Percentiles rank a stretch among this genome's conserved stretches.
Conservation (phyloP, 1,139 yeast genomes). For the Magnusiomyces ingens region DNA sequence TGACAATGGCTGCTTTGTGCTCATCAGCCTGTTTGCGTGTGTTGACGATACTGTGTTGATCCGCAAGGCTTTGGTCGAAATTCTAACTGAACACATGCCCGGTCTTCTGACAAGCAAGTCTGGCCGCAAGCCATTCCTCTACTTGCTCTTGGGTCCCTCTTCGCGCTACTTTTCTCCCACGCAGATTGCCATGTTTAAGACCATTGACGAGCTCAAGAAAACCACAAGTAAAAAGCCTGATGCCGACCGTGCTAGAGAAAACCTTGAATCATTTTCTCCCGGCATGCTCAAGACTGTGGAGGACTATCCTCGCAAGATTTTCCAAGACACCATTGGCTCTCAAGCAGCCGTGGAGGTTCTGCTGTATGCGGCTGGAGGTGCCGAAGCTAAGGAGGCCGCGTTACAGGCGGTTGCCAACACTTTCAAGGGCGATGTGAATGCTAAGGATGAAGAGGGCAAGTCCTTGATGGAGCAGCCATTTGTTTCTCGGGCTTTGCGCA, state of each 20-base stretch:
- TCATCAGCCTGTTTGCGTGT: conserved; percentile 71
- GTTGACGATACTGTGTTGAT: conserved; percentile 91
- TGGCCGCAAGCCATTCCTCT: conserved; percentile 84
- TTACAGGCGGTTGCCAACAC: conserved; percentile 52
- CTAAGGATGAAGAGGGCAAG: conserved; percentile 43
- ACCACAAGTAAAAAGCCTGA: conserved; percentile 83
- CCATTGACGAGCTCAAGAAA: conserved; percentile 58
- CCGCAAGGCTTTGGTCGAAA: conserved; percentile 60
- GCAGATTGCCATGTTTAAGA: conserved; percentile 51
- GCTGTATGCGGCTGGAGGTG: conserved; percentile 47
- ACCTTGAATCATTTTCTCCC: conserved; percentile 61
- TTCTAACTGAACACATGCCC: conserved; percentile 49
- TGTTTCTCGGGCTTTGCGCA: conserved; percentile 68
- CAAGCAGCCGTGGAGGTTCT: conserved; percentile 76
- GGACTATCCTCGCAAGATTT: conserved; percentile 43
- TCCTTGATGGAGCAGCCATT: conserved; percentile 64
- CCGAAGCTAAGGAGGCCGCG: conserved; percentile 36
- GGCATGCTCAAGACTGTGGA: conserved; percentile 51
- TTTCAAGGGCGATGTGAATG: conserved; percentile 33
- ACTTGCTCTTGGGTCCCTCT: conserved; percentile 63
- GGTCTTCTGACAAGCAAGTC: conserved; percentile 62
- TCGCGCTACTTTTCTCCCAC: conserved; percentile 77
- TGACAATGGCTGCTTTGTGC: conserved; percentile 78
- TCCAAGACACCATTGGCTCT: conserved; percentile 69
- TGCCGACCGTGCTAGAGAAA: conserved; percentile 65